Evolutionary conservation across 2,329 filamentous ascomycete species (phyloP).

Genomic region (Ophiocordyceps polyrhachis-furcata): DNA sequence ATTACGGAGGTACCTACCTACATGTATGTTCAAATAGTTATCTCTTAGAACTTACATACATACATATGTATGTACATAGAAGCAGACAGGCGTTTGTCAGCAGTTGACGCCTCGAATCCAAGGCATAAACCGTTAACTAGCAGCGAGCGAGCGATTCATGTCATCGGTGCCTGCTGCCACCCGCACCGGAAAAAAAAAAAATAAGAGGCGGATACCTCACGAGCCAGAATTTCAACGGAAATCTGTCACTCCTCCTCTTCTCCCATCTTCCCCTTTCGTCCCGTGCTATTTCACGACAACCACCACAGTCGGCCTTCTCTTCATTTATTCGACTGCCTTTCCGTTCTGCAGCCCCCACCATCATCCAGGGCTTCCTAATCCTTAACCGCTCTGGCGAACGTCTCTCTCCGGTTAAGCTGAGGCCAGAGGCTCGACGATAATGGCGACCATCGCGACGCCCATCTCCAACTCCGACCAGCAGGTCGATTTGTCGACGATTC

Average conservation of each 20-base stretch:
- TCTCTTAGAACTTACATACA: too few relatives aligned
- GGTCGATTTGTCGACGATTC: constrained; percentile 50
- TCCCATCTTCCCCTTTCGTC: background rate
- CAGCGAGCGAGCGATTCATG: background rate
- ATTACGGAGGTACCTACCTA: too few relatives aligned
- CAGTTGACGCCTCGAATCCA: background rate
- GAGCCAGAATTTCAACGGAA: background rate
- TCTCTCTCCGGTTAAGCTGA: background rate
- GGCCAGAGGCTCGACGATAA: constrained; percentile 7
- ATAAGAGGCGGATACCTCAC: background rate
- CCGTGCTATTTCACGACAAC: background rate
- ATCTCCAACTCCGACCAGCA: constrained; percentile 26
- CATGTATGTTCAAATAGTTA: background rate
- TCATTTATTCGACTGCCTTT: constrained; percentile 2
- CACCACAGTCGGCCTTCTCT: background rate
- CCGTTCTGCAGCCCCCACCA: background rate
- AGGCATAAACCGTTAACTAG: background rate
- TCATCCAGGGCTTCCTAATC: background rate
- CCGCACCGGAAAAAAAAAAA: background rate
- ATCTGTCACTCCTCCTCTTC: background rate
- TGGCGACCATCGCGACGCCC: constrained; percentile 17
- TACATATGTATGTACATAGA: too few relatives aligned
- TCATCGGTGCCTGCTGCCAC: background rate
- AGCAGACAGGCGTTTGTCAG: too few relatives aligned
- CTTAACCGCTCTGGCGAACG: background rate